Evolutionary conservation across 441 rosid genomes (phyloP).

Genomic region (Breynia disticha): DNA sequence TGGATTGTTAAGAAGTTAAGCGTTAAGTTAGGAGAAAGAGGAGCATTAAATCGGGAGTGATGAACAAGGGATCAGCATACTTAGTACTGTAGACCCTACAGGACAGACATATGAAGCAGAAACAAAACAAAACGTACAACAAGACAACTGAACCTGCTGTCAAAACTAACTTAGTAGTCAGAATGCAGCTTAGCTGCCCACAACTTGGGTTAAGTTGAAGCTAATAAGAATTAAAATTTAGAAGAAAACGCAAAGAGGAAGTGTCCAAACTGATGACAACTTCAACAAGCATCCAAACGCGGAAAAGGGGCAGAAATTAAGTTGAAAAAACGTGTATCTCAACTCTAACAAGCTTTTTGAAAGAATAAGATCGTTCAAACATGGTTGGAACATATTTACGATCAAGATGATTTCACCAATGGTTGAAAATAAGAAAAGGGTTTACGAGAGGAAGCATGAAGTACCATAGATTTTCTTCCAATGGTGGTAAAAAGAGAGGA

Average conservation of each 20-base stretch:
- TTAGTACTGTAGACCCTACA: conserved; percentile 36
- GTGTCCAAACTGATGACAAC: conserved; percentile 33
- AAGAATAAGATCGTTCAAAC: conserved; percentile 5
- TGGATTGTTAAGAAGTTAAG: conserved; percentile 41
- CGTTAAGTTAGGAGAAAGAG: conserved; percentile 48
- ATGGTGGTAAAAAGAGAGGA: conserved; percentile 85
- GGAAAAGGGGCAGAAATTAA: conserved; percentile 34
- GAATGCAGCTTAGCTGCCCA: conserved; percentile 8
- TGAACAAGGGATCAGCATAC: conserved; percentile 2
- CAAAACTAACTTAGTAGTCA: conserved; percentile 25
- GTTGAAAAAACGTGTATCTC: conserved; percentile 13
- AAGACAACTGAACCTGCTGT: conserved; percentile 29
- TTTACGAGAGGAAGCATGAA: background rate
- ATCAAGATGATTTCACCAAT: background rate
- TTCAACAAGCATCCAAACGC: conserved; percentile 33
- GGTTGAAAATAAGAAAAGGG: background rate
- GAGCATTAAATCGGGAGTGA: conserved; percentile 35
- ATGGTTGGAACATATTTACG: too few species aligned
- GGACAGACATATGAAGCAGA: conserved; percentile 4
- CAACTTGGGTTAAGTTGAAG: background rate
- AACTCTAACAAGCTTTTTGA: conserved; percentile 20
- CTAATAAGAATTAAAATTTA: too few species aligned
- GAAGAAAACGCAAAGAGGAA: conserved; percentile 19
- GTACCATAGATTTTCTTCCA: conserved; percentile 96
- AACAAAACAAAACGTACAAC: conserved; percentile 18